Conservation (phyloP, 441 rosid genomes). For the Melastoma candidum region DNA sequence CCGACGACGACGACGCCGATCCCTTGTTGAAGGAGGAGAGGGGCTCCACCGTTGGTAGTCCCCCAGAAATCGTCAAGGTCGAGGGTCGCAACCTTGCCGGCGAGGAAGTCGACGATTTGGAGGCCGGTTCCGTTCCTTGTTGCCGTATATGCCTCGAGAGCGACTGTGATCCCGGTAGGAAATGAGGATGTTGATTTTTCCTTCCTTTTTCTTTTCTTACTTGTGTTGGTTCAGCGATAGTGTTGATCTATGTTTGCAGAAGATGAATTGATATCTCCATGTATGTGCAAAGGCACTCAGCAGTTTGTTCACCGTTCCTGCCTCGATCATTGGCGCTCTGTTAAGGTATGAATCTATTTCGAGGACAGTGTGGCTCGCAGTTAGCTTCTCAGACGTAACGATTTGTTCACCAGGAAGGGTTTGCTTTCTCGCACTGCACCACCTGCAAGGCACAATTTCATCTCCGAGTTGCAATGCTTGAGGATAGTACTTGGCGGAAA, state of each 20-base stretch:
- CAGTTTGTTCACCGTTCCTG: constrained; percentile 94
- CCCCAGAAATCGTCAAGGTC: no score
- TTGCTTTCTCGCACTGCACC: constrained; percentile 86
- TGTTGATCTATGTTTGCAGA: constrained; percentile 21
- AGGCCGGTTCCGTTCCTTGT: constrained; percentile 55
- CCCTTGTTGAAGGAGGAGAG: no score
- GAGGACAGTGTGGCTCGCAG: background rate
- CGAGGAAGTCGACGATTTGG: constrained; percentile 43
- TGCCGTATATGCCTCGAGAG: constrained; percentile 93
- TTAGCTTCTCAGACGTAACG: background rate
- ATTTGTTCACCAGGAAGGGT: constrained; percentile 52
- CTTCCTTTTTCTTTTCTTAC: background rate
- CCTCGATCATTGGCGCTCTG: constrained; percentile 96
- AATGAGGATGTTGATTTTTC: background rate
- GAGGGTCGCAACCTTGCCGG: background rate
- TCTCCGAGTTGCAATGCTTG: constrained; percentile 52
- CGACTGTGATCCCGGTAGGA: constrained; percentile 59
- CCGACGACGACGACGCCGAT: no score
- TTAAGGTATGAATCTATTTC: constrained; percentile 34
- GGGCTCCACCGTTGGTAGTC: no score
- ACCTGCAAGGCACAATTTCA: constrained; percentile 91
- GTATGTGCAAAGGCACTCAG: constrained; percentile 98
- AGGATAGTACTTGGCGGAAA: constrained; percentile 86
- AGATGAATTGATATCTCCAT: constrained; percentile 92
- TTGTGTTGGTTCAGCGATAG: background rate